phyloP scores from a whole-genome alignment of 2,329 filamentous ascomycete species.

The Trichophyton rubrum region DNA sequence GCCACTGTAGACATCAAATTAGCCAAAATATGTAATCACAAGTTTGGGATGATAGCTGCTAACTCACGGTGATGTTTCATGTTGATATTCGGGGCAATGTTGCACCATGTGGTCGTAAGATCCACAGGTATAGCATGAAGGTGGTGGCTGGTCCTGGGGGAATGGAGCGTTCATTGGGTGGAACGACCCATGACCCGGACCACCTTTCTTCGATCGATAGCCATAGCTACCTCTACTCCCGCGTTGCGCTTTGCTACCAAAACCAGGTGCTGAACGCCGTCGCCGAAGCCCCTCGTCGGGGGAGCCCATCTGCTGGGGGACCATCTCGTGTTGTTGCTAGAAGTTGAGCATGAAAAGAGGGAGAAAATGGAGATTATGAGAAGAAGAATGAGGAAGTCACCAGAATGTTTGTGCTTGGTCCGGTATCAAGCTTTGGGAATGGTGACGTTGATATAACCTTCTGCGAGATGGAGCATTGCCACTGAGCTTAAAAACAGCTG shows the following conservation, averaged over 20 bases:
- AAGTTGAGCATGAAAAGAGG: neutral
- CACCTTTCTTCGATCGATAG: conserved; percentile 13
- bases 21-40: neutral
- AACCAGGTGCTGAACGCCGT: conserved; percentile 6
- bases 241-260: conserved; percentile 10
- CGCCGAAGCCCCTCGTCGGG: neutral
- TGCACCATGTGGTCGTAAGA: conserved; percentile 23
- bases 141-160: conserved; percentile 11
- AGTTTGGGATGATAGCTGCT: too few relatives aligned
- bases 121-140: conserved; percentile 25
- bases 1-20: conserved; percentile 10
- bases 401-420: neutral
- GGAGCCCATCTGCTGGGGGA: conserved; percentile 1
- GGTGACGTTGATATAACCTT: neutral
- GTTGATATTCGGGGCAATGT: conserved; percentile 23
- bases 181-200: conserved; percentile 7
- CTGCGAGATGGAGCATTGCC: neutral
- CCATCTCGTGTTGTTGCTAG: neutral
- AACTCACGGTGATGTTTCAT: conserved; percentile 23
- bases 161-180: conserved; percentile 7
- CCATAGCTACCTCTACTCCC: conserved; percentile 10
- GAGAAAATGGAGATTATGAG: neutral
- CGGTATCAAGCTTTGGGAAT: neutral
- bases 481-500: neutral
- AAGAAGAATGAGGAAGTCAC: neutral